phyloP scores from a whole-genome alignment of 2,329 filamentous ascomycete species.

The Fusarium graminum region DNA sequence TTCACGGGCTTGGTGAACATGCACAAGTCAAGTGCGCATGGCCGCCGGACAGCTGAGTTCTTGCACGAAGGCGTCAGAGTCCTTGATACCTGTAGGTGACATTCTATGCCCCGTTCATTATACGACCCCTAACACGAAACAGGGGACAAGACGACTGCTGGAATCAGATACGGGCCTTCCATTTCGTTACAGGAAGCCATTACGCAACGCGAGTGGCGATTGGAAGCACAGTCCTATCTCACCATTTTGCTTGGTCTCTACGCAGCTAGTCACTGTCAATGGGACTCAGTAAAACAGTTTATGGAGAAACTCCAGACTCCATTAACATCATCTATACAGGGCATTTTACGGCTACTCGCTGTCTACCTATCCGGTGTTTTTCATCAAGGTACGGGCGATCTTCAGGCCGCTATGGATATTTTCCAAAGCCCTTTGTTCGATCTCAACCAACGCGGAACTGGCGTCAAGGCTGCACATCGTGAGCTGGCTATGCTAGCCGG shows the following conservation, averaged over 20 bases:
- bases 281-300: slow-evolving; percentile 71
- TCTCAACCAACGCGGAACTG: slow-evolving; percentile 54
- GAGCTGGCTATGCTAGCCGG: slow-evolving; percentile 76
- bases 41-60: slow-evolving; percentile 55
- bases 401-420: slow-evolving; percentile 74
- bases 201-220: slow-evolving; percentile 72
- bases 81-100: slow-evolving; percentile 61
- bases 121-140: slow-evolving; percentile 19
- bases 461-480: slow-evolving; percentile 65
- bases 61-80: slow-evolving; percentile 60
- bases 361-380: slow-evolving; percentile 82
- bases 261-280: slow-evolving; percentile 77
- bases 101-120: not conserved
- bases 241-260: slow-evolving; percentile 79
- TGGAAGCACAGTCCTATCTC: slow-evolving; percentile 75
- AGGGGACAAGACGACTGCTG: slow-evolving; percentile 55
- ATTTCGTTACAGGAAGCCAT: slow-evolving; percentile 70
- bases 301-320: slow-evolving; percentile 66
- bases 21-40: slow-evolving; percentile 54
- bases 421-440: slow-evolving; percentile 74
- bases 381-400: slow-evolving; percentile 80
- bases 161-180: slow-evolving; percentile 56
- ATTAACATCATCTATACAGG: slow-evolving; percentile 57
- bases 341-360: slow-evolving; percentile 63
- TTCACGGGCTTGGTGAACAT: slow-evolving; percentile 65